These are phyloP conservation scores for Amanita polypyramis DNA, from an alignment of 768 basidiomycete species.

Conservation along the genomic window DNA sequence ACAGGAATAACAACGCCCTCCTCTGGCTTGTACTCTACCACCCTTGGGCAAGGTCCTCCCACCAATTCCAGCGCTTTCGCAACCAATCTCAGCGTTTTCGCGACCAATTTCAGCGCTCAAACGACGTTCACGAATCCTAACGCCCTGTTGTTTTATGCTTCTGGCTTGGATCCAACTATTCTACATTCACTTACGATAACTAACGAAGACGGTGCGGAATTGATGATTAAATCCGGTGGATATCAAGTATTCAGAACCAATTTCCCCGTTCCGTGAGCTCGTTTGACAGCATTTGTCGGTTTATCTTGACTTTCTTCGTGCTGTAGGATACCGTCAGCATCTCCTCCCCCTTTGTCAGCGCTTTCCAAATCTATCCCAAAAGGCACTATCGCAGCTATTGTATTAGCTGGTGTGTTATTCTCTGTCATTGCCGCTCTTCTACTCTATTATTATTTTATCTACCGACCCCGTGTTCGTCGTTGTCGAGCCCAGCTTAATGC, in stretches of 20 bases:
- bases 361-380: conserved; percentile 16
- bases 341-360: conserved; percentile 2
- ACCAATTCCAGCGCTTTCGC: conserved; percentile 26
- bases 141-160: conserved; percentile 53
- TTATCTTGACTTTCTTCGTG: background rate
- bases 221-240: conserved; percentile 39
- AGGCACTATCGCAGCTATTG: conserved; percentile 60
- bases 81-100: conserved; percentile 32
- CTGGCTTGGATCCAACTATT: conserved; percentile 41
- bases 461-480: conserved; percentile 34
- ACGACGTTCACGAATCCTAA: conserved; percentile 42
- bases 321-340: background rate
- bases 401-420: conserved; percentile 43
- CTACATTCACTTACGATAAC: conserved; percentile 42
- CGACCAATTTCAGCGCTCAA: conserved; percentile 34
- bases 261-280: conserved; percentile 12
- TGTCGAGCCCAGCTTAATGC: conserved; percentile 12
- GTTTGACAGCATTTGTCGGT: background rate
- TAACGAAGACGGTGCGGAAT: conserved; percentile 43
- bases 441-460: conserved; percentile 33
- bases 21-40: conserved; percentile 50
- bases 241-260: conserved; percentile 34
- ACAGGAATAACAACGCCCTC: conserved; percentile 48
- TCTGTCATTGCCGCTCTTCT: conserved; percentile 31
- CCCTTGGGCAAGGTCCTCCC: background rate